These are phyloP conservation scores for Pyrus pyrifolia DNA, from an alignment of 306 rosid genomes.

Conservation along the genomic window DNA sequence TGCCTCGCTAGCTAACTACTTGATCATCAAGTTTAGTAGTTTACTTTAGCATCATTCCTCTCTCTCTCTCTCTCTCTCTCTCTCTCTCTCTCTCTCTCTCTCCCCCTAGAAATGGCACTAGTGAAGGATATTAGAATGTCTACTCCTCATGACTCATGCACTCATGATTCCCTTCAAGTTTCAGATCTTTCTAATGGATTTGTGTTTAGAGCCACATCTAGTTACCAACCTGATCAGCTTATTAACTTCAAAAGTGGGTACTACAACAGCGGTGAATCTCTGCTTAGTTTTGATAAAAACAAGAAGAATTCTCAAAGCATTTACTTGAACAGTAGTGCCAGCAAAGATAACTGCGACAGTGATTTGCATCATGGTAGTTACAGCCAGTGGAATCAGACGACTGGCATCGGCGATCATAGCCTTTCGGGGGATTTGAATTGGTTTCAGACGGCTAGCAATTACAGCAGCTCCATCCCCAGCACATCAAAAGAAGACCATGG, in stretches of 20 bases:
- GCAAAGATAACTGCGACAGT: conserved; percentile 32
- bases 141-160: conserved; percentile 14
- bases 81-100: background rate
- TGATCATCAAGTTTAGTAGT: background rate
- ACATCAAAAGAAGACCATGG: conserved; percentile 30
- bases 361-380: conserved; percentile 18
- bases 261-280: conserved; percentile 28
- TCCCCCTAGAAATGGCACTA: conserved; percentile 35
- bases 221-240: conserved; percentile 18
- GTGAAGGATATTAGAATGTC: conserved; percentile 29
- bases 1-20: background rate
- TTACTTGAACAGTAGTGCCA: background rate
- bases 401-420: background rate
- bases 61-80: background rate
- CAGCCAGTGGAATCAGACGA: conserved; percentile 29
- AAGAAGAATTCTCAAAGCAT: background rate
- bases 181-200: conserved; percentile 17
- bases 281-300: conserved; percentile 62
- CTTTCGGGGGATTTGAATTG: conserved; percentile 33
- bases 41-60: background rate
- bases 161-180: conserved; percentile 6
- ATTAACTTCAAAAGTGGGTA: conserved; percentile 50
- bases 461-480: conserved; percentile 21
- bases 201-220: conserved; percentile 17
- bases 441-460: conserved; percentile 43